Percentiles rank a stretch among this genome's conserved stretches.
Evolutionary conservation across 805 yeast genomes (phyloP).

Genomic region (Saccharomyces paradoxus): DNA sequence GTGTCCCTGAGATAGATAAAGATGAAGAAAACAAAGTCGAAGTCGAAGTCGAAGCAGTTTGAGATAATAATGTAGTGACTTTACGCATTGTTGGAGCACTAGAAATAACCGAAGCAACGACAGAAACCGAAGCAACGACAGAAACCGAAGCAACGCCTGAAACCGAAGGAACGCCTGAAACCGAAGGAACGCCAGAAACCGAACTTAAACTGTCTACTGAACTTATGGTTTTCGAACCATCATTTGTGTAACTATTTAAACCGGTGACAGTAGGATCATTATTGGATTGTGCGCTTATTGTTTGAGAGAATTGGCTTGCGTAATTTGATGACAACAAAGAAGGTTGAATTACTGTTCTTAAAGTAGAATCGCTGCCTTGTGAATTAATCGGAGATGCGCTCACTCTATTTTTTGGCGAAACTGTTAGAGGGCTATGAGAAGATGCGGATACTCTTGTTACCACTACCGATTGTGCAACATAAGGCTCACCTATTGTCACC

Average conservation of each 20-base stretch:
- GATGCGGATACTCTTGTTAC: conserved; percentile 3
- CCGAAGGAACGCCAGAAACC: background rate
- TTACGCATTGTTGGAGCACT: background rate
- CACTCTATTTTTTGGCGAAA: background rate
- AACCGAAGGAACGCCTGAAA: too few species aligned
- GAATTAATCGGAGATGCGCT: background rate
- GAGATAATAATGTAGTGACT: conserved; percentile 8
- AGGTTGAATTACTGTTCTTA: background rate
- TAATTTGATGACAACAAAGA: background rate
- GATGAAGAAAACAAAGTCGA: conserved; percentile 10
- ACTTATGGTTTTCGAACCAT: background rate
- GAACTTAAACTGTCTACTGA: background rate
- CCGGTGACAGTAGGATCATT: background rate
- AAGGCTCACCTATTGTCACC: conserved; percentile 6
- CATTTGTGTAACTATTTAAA: background rate
- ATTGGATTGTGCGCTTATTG: background rate
- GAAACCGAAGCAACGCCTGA: background rate
- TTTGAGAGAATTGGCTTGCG: background rate
- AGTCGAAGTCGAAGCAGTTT: conserved; percentile 14
- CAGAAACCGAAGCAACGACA: background rate
- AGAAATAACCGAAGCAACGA: background rate
- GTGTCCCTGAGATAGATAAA: conserved; percentile 7
- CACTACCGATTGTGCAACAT: background rate
- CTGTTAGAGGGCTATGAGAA: background rate
- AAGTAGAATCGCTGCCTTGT: background rate